phyloP scores from a whole-genome alignment of 2,329 filamentous ascomycete genomes.

The Penicillium sp. region DNA sequence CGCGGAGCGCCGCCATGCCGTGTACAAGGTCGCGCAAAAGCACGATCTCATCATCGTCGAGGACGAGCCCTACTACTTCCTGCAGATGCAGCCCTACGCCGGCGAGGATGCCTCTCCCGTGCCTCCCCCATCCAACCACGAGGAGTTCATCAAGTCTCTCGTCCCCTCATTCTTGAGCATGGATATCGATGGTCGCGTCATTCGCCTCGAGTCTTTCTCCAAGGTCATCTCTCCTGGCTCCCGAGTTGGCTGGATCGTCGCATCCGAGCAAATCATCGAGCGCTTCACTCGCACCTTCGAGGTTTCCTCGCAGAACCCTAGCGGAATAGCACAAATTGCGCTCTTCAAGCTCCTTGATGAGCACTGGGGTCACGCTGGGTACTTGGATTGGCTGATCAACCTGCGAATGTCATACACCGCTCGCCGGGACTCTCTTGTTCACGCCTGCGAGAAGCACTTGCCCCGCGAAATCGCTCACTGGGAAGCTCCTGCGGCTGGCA shows the following conservation, averaged over 20 bases:
- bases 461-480: slow-evolving; percentile 74
- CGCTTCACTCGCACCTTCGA: slow-evolving; percentile 80
- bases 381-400: slow-evolving; percentile 83
- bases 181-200: slow-evolving; percentile 81
- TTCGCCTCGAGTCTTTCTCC: slow-evolving; percentile 90
- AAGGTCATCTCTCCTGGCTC: slow-evolving; percentile 85
- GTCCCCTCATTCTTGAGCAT: slow-evolving; percentile 75
- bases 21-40: slow-evolving; percentile 77
- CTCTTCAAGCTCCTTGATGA: slow-evolving; percentile 90
- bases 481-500: slow-evolving; percentile 78
- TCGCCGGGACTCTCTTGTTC: slow-evolving; percentile 72
- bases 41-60: slow-evolving; percentile 86
- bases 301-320: slow-evolving; percentile 78
- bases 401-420: slow-evolving; percentile 77
- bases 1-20: slow-evolving; percentile 62
- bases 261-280: slow-evolving; percentile 78
- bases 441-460: slow-evolving; percentile 75
- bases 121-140: slow-evolving; percentile 60
- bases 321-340: slow-evolving; percentile 78
- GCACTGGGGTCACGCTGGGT: slow-evolving; percentile 89
- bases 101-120: slow-evolving; percentile 52
- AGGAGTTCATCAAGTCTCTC: slow-evolving; percentile 71
- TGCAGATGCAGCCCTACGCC: slow-evolving; percentile 76
- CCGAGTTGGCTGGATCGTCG: slow-evolving; percentile 85
- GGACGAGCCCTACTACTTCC: slow-evolving; percentile 92